These are phyloP conservation scores for Aspergillus calidoustus DNA, from an alignment of 2,329 filamentous ascomycete genomes.

Conservation along the genomic window DNA sequence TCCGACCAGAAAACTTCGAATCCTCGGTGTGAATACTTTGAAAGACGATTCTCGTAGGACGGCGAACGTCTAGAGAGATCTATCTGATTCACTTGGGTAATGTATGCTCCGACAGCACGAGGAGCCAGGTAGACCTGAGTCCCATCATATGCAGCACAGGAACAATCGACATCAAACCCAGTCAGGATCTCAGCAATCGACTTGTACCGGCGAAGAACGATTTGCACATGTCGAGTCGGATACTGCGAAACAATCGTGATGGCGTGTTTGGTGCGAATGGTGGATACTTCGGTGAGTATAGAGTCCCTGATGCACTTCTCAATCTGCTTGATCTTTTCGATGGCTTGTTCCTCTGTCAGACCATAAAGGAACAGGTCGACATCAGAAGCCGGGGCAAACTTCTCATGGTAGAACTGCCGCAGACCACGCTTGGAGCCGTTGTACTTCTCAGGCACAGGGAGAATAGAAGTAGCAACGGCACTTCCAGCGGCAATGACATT, in stretches of 20 bases:
- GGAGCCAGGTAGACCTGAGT: conserved; percentile 79
- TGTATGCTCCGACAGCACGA: conserved; percentile 75
- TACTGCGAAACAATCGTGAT: conserved; percentile 86
- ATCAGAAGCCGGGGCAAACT: conserved; percentile 80
- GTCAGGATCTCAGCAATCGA: conserved; percentile 83
- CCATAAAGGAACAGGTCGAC: conserved; percentile 87
- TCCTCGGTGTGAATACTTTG: conserved; percentile 81
- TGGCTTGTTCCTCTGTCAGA: conserved; percentile 73
- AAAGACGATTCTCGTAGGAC: conserved; percentile 84
- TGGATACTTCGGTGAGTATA: conserved; percentile 80
- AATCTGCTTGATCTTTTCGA: conserved; percentile 84
- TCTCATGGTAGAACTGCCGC: conserved; percentile 79
- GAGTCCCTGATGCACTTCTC: conserved; percentile 75
- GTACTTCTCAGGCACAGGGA: conserved; percentile 70
- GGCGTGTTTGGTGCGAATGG: conserved; percentile 82
- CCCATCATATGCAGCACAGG: conserved; percentile 80
- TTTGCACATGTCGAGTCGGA: conserved; percentile 81
- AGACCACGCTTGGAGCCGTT: conserved; percentile 63
- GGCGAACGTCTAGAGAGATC: conserved; percentile 80
- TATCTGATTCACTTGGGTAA: conserved; percentile 80
- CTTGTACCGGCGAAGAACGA: conserved; percentile 84
- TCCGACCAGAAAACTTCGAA: conserved; percentile 83
- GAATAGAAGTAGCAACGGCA: conserved; percentile 76
- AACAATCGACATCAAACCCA: conserved; percentile 86
- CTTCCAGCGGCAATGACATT: conserved; percentile 83